Percentiles rank a stretch among this genome's conserved stretches.
Evolutionary conservation across 768 basidiomycete genomes (phyloP).

Genomic region (Thelephora aurantiotincta): DNA sequence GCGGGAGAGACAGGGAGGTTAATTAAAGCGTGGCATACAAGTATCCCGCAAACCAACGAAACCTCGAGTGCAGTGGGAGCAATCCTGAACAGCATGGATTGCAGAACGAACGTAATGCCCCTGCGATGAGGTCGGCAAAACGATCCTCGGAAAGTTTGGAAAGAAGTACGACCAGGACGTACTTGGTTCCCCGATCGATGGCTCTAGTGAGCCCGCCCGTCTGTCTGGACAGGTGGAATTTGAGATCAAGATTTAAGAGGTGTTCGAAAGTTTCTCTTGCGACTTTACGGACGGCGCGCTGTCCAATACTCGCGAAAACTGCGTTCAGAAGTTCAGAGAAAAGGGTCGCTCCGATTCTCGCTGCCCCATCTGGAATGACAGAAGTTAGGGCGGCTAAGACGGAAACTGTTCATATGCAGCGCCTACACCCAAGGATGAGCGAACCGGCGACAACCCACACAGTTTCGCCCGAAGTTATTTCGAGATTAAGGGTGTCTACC

Average conservation of each 20-base stretch:
- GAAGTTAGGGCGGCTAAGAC: not conserved
- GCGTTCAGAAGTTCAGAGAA: conserved; percentile 91
- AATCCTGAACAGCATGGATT: conserved; percentile 88
- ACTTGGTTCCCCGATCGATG: conserved; percentile 98
- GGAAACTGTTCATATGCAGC: not conserved
- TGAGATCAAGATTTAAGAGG: conserved; percentile 77
- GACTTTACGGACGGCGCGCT: conserved; percentile 86
- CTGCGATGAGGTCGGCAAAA: conserved; percentile 24
- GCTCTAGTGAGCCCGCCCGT: conserved; percentile 94
- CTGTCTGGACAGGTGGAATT: conserved; percentile 85
- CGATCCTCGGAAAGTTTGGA: not conserved
- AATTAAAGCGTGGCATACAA: conserved; percentile 37
- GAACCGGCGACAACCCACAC: conserved; percentile 91
- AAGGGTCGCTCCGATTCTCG: conserved; percentile 78
- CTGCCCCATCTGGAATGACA: conserved; percentile 59
- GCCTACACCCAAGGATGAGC: conserved; percentile 81
- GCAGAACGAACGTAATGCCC: conserved; percentile 91
- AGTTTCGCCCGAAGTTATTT: conserved; percentile 56
- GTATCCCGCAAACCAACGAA: conserved; percentile 90
- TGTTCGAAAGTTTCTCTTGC: conserved; percentile 95
- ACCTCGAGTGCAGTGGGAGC: conserved; percentile 95
- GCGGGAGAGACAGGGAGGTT: not conserved
- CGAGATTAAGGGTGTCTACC: conserved; percentile 81
- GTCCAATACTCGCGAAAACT: conserved; percentile 91
- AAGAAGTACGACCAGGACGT: conserved; percentile 9